Evolutionary conservation across 768 basidiomycete species (phyloP).

Genomic region (Boletus edulis): DNA sequence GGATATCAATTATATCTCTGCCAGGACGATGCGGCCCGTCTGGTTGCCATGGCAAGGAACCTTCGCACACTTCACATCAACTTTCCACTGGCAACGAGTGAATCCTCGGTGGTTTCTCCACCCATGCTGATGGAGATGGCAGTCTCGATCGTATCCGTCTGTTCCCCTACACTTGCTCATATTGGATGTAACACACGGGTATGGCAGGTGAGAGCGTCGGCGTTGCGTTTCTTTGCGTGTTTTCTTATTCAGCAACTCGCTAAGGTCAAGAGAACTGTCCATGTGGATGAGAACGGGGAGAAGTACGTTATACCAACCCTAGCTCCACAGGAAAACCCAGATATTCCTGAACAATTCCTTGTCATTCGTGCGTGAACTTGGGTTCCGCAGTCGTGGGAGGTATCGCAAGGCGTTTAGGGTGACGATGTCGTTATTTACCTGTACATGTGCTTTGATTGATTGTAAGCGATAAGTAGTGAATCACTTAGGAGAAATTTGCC

Average conservation of each 20-base stretch:
- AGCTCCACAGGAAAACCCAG: slow-evolving; percentile 57
- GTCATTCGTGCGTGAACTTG: slow-evolving; percentile 46
- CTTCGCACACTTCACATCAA: slow-evolving; percentile 64
- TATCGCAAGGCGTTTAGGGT: neutral
- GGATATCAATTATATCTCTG: neutral
- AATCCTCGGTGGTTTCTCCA: slow-evolving; percentile 13
- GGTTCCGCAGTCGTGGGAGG: neutral
- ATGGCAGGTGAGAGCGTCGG: slow-evolving; percentile 54
- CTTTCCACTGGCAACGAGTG: slow-evolving; percentile 33
- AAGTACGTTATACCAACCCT: slow-evolving; percentile 39
- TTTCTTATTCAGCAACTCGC: slow-evolving; percentile 2
- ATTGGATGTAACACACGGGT: slow-evolving; percentile 70
- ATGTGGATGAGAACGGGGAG: slow-evolving; percentile 37
- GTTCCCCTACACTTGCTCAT: slow-evolving; percentile 50
- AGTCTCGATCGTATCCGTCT: slow-evolving; percentile 45
- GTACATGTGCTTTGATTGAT: too few species aligned
- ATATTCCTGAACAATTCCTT: slow-evolving; percentile 70
- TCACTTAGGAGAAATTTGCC: slow-evolving; percentile 10
- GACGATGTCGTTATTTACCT: too few species aligned
- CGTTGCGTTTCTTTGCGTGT: neutral
- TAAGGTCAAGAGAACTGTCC: slow-evolving; percentile 47
- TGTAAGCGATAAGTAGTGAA: neutral
- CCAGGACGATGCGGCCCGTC: slow-evolving; percentile 23
- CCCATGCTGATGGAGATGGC: slow-evolving; percentile 34
- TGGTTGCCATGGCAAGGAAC: slow-evolving; percentile 42